These are phyloP conservation scores for Trichoderma gamsii DNA, from an alignment of 495 filamentous ascomycete genomes.

Conservation along the genomic window DNA sequence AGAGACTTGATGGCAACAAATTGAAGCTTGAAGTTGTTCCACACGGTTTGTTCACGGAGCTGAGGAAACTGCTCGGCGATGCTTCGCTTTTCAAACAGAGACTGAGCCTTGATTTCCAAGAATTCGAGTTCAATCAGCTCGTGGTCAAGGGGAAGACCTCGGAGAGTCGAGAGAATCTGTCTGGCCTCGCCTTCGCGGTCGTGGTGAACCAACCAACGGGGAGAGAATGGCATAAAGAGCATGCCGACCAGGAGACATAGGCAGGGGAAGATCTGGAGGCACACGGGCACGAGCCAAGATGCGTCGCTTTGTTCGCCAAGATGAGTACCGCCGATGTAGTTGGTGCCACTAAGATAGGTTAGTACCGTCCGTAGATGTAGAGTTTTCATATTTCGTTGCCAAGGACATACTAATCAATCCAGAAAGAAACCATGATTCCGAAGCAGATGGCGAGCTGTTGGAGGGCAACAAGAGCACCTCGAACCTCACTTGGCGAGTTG, in stretches of 20 bases:
- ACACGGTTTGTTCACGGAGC: slow-evolving; percentile 51
- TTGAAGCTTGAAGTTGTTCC: slow-evolving; percentile 61
- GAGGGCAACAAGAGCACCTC: slow-evolving; percentile 66
- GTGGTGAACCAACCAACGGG: slow-evolving; percentile 72
- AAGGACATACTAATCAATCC: slow-evolving; percentile 60
- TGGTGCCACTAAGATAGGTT: slow-evolving; percentile 43
- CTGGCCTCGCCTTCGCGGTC: slow-evolving; percentile 65
- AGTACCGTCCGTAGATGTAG: slow-evolving; percentile 20
- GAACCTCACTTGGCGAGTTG: slow-evolving; percentile 34
- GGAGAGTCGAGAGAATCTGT: slow-evolving; percentile 59
- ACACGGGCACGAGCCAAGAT: slow-evolving; percentile 63
- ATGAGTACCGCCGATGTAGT: slow-evolving; percentile 70
- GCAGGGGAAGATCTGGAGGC: slow-evolving; percentile 56
- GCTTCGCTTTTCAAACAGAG: slow-evolving; percentile 71
- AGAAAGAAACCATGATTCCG: slow-evolving; percentile 79
- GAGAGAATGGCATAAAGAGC: slow-evolving; percentile 75
- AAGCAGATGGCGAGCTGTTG: slow-evolving; percentile 79
- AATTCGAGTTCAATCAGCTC: slow-evolving; percentile 69
- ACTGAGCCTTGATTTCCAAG: slow-evolving; percentile 75
- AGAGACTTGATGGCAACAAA: slow-evolving; percentile 66
- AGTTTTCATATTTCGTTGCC: neutral
- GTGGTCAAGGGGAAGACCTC: slow-evolving; percentile 52
- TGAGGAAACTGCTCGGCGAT: slow-evolving; percentile 65
- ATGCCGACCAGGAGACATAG: slow-evolving; percentile 61
- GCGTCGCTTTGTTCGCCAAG: slow-evolving; percentile 55